Evolutionary conservation across 805 yeast genomes (phyloP).

Genomic region (Cyberlindnera samutprakarnensis): DNA sequence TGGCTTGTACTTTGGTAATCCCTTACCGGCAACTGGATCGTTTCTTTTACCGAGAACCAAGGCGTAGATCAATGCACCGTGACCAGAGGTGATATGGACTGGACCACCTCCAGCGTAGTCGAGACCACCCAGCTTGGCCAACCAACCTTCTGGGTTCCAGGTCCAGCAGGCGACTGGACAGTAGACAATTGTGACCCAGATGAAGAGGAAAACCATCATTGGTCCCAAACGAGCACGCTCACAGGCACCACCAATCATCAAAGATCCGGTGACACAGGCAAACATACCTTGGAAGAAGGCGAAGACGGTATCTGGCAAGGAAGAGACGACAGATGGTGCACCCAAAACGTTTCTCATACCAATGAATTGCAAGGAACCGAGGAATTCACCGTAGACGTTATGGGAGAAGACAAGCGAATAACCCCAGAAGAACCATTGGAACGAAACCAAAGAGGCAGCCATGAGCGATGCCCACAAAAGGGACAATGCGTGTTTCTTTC

Average conservation of each 20-base stretch:
- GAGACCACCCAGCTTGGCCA: slow-evolving; percentile 69
- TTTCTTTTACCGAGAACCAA: slow-evolving; percentile 86
- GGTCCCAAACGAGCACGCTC: slow-evolving; percentile 96
- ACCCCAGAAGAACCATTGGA: slow-evolving; percentile 99
- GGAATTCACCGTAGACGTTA: slow-evolving; percentile 49
- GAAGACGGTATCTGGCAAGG: slow-evolving; percentile 85
- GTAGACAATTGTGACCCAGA: slow-evolving; percentile 94
- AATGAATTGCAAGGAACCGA: slow-evolving; percentile 79
- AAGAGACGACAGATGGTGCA: slow-evolving; percentile 57
- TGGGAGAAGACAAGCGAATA: slow-evolving; percentile 83
- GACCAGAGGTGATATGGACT: slow-evolving; percentile 92
- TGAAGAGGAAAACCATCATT: slow-evolving; percentile 88
- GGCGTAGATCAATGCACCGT: slow-evolving; percentile 92
- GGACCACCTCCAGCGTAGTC: slow-evolving; percentile 99
- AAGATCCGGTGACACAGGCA: slow-evolving; percentile 85
- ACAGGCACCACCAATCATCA: slow-evolving; percentile 97
- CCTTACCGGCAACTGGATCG: slow-evolving; percentile 47
- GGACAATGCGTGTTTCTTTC: slow-evolving; percentile 94
- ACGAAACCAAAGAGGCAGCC: slow-evolving; percentile 73
- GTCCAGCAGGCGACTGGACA: slow-evolving; percentile 97
- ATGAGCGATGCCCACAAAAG: slow-evolving; percentile 90
- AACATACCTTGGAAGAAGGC: slow-evolving; percentile 96
- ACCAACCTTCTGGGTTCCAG: slow-evolving; percentile 95
- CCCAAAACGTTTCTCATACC: slow-evolving; percentile 78
- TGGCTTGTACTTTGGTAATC: slow-evolving; percentile 86